phyloP scores from a whole-genome alignment of 441 rosid species.

The Erodium trifolium region DNA sequence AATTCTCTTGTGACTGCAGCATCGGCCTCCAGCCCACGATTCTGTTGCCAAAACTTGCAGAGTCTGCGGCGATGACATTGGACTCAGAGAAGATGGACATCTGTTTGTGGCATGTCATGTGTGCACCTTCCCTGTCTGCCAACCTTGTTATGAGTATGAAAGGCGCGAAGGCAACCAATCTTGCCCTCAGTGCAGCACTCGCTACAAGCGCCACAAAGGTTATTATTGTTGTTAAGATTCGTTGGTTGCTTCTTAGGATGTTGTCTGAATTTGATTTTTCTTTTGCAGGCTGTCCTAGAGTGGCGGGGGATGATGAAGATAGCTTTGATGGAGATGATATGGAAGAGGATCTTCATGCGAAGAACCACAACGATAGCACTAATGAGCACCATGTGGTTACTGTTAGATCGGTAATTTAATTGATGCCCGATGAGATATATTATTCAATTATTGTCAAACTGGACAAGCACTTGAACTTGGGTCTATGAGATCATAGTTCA shows the following conservation, averaged over 20 bases:
- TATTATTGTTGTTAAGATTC: slow-evolving; percentile 18
- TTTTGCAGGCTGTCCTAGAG: slow-evolving; percentile 59
- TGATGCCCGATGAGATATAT: not conserved
- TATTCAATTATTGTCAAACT: too few relatives aligned
- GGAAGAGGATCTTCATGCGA: slow-evolving; percentile 53
- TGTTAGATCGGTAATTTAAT: slow-evolving; percentile 40
- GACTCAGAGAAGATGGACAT: slow-evolving; percentile 57
- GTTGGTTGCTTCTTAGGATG: slow-evolving; percentile 41
- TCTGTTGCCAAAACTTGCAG: slow-evolving; percentile 50
- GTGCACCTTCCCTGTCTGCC: slow-evolving; percentile 87
- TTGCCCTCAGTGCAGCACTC: slow-evolving; percentile 96
- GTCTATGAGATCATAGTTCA: too few relatives aligned
- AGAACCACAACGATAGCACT: slow-evolving; percentile 32
- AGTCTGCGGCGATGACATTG: slow-evolving; percentile 77
- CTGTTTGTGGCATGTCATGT: slow-evolving; percentile 70
- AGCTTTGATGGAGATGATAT: slow-evolving; percentile 50
- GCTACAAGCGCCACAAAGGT: slow-evolving; percentile 85
- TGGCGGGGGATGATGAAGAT: slow-evolving; percentile 57
- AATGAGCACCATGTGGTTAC: slow-evolving; percentile 32
- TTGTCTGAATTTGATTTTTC: not conserved
- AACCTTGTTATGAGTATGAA: slow-evolving; percentile 93
- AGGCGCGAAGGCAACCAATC: slow-evolving; percentile 88
- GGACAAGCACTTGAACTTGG: too few relatives aligned
- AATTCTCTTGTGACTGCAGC: slow-evolving; percentile 22
- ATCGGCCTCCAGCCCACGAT: slow-evolving; percentile 37